Conservation (phyloP, 2,329 filamentous ascomycete genomes). For the Fusarium succisae region DNA sequence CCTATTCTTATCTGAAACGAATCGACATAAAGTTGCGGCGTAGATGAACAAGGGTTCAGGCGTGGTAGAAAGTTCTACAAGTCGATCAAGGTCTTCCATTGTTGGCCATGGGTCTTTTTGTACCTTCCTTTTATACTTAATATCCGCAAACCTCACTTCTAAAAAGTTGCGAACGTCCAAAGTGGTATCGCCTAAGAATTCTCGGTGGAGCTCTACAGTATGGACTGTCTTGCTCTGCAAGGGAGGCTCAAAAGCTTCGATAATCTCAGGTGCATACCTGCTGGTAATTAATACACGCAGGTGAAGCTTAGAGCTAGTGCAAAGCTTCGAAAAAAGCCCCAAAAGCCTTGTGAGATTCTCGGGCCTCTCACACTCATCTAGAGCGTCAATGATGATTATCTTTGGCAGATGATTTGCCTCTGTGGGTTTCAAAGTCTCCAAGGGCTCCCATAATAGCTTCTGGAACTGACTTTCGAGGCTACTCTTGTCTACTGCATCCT, state of each 20-base stretch:
- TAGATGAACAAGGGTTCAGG: neutral
- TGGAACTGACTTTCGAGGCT: neutral
- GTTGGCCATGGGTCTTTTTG: neutral
- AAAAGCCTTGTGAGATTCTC: rapidly evolving
- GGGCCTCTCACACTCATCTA: neutral
- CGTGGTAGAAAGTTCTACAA: neutral
- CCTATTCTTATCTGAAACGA: neutral
- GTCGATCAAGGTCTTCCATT: neutral
- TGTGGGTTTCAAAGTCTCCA: rapidly evolving
- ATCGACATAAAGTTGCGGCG: neutral
- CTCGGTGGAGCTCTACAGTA: rapidly evolving
- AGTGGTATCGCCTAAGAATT: rapidly evolving
- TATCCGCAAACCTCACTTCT: neutral
- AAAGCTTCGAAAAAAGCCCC: neutral
- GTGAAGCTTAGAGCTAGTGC: rapidly evolving
- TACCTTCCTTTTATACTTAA: neutral
- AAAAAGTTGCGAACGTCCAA: rapidly evolving
- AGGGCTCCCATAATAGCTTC: neutral
- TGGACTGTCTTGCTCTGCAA: neutral
- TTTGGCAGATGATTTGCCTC: rapidly evolving
- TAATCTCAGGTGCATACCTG: neutral
- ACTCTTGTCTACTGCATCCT: neutral
- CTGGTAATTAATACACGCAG: rapidly evolving
- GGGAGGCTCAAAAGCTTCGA: neutral
- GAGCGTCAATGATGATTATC: neutral